Evolutionary conservation across 2,329 filamentous ascomycete genomes (phyloP), one percentile per base, ranked within the genome.

Genomic region (Aspergillus arachidicola): DNA sequence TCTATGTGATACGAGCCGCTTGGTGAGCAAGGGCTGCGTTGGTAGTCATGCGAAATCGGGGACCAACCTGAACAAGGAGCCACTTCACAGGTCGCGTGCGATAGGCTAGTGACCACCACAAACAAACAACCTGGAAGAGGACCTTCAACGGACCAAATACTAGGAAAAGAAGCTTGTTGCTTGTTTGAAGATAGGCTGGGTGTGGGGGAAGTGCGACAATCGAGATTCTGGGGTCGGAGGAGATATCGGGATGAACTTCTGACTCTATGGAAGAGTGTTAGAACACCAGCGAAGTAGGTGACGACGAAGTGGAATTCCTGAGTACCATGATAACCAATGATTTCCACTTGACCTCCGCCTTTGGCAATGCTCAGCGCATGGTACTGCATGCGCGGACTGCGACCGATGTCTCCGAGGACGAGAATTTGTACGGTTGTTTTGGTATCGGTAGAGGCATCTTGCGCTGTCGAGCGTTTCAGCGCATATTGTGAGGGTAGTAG

Each of bases 311-410:
- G 36, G 10, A 21, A 60, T 55, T 45, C 0, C 60, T 57, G 16
- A 55, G 65, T 76, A 94, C 93, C 92, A 75, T 90, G 84, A 75
- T 97, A 98, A 53, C 94, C 95, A 69, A 99, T 89, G 14, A 99
- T 81, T 75, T 94, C 89, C 23, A 97, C 94, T 38, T 85, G 84
- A 7, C 89, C 90, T 28, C 92, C 92, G 73, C 93, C 89, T 71
- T 89, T 91, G 46, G 93, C 92, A 72, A 98, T 89, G 76, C 94
- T 98, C 69, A 97, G 83, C 23, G 94, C 94, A 85, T 99, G 95
- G 72, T 99, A 98, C 75, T 98, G 94, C 94, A 99, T 99, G 61
- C 95, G 92, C 57, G 95, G 95, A 75, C 94, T 98, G 53, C 94
- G 88, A 45, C 95, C 95, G 76, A 99, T 94, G 74, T 99, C 95